Conservation (phyloP, 441 rosid genomes). For the Lagerstroemia fauriei region DNA sequence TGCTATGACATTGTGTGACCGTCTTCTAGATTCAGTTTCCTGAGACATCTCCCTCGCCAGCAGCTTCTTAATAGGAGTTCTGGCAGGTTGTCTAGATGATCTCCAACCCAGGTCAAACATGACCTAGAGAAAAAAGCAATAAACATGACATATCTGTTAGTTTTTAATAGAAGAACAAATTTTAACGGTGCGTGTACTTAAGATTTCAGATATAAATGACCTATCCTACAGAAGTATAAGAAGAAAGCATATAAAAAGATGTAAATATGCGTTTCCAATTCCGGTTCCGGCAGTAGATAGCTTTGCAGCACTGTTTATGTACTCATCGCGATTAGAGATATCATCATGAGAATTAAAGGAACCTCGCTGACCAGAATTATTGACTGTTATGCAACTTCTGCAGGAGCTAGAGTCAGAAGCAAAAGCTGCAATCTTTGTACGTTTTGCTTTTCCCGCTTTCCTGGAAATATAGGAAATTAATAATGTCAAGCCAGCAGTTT, state of each 20-base stretch:
- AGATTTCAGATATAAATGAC: not conserved
- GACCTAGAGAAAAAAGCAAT: slow-evolving; percentile 40
- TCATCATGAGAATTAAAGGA: slow-evolving; percentile 23
- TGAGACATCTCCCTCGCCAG: slow-evolving; percentile 77
- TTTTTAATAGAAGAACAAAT: not conserved
- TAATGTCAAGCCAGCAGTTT: slow-evolving; percentile 32
- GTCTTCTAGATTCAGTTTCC: slow-evolving; percentile 61
- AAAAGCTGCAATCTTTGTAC: slow-evolving; percentile 39
- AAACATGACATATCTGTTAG: slow-evolving; percentile 3
- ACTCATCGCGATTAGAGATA: not conserved
- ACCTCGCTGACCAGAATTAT: slow-evolving; percentile 54
- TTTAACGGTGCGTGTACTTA: not conserved
- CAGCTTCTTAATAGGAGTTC: slow-evolving; percentile 68
- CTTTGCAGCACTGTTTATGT: not conserved
- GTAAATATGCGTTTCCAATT: not conserved
- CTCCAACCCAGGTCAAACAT: slow-evolving; percentile 43
- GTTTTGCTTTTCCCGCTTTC: slow-evolving; percentile 47
- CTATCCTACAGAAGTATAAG: not conserved
- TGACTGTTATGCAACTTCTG: slow-evolving; percentile 40
- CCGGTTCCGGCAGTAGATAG: not conserved
- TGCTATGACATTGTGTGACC: slow-evolving; percentile 79
- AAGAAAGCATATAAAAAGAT: not conserved
- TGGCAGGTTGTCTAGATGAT: slow-evolving; percentile 46
- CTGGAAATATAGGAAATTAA: slow-evolving; percentile 49
- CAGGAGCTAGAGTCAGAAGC: slow-evolving; percentile 55